Evolutionary conservation across 371 early-diverging fungal genomes (phyloP), one percentile per base, ranked within the genome.

Genomic region (Umbelopsis sp.): DNA sequence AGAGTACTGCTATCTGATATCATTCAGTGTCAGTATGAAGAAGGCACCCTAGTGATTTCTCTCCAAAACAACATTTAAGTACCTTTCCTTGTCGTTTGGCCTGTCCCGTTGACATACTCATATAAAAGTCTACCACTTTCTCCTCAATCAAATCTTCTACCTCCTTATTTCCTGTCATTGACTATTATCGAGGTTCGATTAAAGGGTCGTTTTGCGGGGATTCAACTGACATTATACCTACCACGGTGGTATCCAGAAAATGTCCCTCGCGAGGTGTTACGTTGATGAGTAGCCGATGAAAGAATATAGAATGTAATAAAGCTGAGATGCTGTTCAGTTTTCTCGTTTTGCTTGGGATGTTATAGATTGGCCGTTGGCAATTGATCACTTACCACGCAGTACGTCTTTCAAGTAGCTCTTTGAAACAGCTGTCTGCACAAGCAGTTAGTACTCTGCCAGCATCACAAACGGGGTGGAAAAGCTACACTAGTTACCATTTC

Each of bases 241-340:
- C 93, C 46, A 91, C 90, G 16, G 91, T 88, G 6, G 89, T 80
- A 50, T 90, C 87, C 29, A 96, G 74, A 11, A 94, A 80, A 41
- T 85, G 78, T 32, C 88, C 87, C 69, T 94, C 93, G 50, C 84
- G 82, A 16, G 96, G 96, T 45, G 82, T 80, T 50, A 94, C 88
- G 65, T 86, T 89, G 20, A 89, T 84, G 71, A 95, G 89, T 44
- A 90, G 80, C 35, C 96, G 80, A 76, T 96, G 94, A 71, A 95
- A 95, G 48, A 95, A 82, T 63, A 95, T 93, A 5, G 94, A 91
- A 75, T 95, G 94, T 10, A 94, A 76, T 29, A 96, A 73, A 2
- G 93, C 94, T 74, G 14, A 24, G 4, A 69, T 72, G 75, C 50
- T 10, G 32, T 52, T 44, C 46, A 63, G 63, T 38, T 11, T 45